Base-by-base conservation (phyloP, 176 grass and related monocot species). In the Bothriochloa decipiens region DNA sequence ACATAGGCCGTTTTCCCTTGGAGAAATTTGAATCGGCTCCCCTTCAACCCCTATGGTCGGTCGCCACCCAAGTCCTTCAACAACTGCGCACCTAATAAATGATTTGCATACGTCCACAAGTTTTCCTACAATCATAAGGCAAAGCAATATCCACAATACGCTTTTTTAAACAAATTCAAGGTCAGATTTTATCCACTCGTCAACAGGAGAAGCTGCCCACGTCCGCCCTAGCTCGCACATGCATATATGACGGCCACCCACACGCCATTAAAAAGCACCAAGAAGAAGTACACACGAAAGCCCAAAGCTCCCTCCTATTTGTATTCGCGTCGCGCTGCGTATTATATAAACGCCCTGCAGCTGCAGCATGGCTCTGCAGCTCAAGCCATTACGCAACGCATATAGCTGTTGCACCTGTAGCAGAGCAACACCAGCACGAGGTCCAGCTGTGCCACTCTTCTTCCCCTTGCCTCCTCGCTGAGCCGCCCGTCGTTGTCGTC, bases 371-470 rank as follows among this genome's bases (percentile, higher is more conserved):
- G 49, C 37, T 58, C 50, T 41, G 0, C 79, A 62, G 5, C 68
- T 88, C 46, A 89, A 84, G 9, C 73, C 49, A 47, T 33, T 75
- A 57, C 2, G 20, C 2, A 70, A 35, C 65, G 39, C 41, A 35
- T 62, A 39, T 0, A 78, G 26, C 17, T 13, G 67, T 52, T 52
- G 63, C 25, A 62, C 3, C 4, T 65, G 12, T 11, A 62, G 64
- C 55, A 18, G 33, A 65, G 32, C 74, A 12, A 3, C 69, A 29
- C 25, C 42, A 49, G 22, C 15, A 16, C 3, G 29, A 50, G 47
- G 78, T 22, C 22, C 5, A 9, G 53, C 55, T 23, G 55, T 22
- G 9, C 3, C 74, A 64, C 58, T 20, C 37, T 1, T 43, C 37
- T 25, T 75, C 8, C 33, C 42, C 20, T 16, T n/a, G 43, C 20